phyloP scores from a whole-genome alignment of 2,329 filamentous ascomycete species.

The Neocatenulostroma microsporum region DNA sequence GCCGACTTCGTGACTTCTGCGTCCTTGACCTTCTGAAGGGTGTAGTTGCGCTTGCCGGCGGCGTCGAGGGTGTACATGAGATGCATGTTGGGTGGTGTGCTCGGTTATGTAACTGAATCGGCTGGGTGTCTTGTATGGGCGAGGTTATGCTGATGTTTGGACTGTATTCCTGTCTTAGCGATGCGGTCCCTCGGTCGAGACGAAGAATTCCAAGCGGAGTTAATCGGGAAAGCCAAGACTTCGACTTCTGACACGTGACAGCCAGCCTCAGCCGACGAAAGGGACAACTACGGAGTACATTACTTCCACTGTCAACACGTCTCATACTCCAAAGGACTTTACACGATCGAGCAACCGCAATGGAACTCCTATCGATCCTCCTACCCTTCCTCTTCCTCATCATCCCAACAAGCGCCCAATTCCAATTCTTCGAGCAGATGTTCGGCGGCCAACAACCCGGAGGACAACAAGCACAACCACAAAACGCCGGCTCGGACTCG shows the following conservation, averaged over 20 bases:
- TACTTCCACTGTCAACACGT: too few relatives aligned
- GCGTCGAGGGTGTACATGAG: constrained; percentile 79
- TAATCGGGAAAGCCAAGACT: constrained; percentile 7
- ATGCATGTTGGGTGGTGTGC: constrained; percentile 60
- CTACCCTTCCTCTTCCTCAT: constrained; percentile 51
- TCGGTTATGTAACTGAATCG: too few relatives aligned
- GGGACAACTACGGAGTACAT: constrained; percentile 5
- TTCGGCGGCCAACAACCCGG: constrained; percentile 58
- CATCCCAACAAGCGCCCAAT: constrained; percentile 62
- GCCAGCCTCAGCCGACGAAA: not conserved
- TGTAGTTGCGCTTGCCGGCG: constrained; percentile 84
- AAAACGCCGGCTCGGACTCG: constrained; percentile 80
- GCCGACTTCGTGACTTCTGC: constrained; percentile 90
- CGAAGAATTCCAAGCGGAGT: too few relatives aligned
- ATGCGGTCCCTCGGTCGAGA: too few relatives aligned
- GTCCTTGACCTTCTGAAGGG: constrained; percentile 77
- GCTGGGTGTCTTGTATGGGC: not conserved
- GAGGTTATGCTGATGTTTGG: not conserved
- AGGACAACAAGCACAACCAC: constrained; percentile 55
- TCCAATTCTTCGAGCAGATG: constrained; percentile 98
- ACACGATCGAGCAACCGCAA: constrained; percentile 9
- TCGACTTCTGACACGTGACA: not conserved
- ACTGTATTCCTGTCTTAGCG: too few relatives aligned
- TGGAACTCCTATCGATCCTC: constrained; percentile 30
- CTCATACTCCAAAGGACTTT: too few relatives aligned